Percentiles rank a stretch among this genome's conserved stretches.
Conservation (phyloP, 768 basidiomycete species). For the Tubosaeta sp. region DNA sequence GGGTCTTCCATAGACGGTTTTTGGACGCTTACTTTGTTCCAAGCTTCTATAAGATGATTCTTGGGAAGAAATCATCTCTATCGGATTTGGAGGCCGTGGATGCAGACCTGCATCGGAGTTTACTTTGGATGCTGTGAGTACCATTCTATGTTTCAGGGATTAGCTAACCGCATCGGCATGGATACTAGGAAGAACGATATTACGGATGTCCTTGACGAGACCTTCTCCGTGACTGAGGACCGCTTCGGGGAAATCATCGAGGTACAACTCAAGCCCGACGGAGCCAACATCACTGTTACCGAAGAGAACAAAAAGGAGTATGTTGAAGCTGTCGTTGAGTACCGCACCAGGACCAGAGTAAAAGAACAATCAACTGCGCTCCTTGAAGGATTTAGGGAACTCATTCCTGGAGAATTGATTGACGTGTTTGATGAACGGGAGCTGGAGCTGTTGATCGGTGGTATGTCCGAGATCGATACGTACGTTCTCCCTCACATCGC, state of each 20-base stretch:
- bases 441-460: conserved; percentile 84
- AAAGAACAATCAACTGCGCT: conserved; percentile 83
- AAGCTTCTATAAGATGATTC: conserved; percentile 77
- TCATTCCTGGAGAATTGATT: conserved; percentile 79
- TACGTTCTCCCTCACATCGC: conserved; percentile 30
- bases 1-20: conserved; percentile 75
- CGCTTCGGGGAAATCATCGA: conserved; percentile 70
- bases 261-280: conserved; percentile 61
- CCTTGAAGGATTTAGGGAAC: conserved; percentile 79
- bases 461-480: conserved; percentile 91
- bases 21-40: conserved; percentile 77
- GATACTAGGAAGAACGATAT: conserved; percentile 64
- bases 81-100: conserved; percentile 69
- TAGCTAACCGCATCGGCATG: conserved; percentile 1
- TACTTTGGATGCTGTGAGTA: conserved; percentile 73
- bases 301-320: conserved; percentile 78
- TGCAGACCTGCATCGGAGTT: conserved; percentile 61
- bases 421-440: conserved; percentile 91
- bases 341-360: conserved; percentile 78
- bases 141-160: not conserved
- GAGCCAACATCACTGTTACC: conserved; percentile 58
- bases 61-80: conserved; percentile 55
- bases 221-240: conserved; percentile 67
- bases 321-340: conserved; percentile 72
- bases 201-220: conserved; percentile 69